Evolutionary conservation across 768 basidiomycete species (phyloP), one percentile per base, ranked within the genome.

Genomic region (Tubosaeta sp.): DNA sequence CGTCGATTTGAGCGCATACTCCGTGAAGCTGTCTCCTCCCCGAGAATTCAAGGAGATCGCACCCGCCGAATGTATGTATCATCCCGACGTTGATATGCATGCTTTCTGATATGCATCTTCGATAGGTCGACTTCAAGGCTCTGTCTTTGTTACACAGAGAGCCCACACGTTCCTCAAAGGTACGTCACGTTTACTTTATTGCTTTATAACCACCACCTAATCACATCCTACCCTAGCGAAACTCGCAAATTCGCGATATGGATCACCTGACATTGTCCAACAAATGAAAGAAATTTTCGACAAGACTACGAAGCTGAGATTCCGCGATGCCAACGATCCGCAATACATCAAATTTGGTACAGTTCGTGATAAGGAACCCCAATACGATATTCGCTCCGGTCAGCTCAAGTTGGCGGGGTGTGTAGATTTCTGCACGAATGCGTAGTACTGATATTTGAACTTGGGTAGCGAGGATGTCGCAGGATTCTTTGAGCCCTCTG

Each of bases 401-500:
- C 68, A 71, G 47, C 60, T 76, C 14, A 68, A 65, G 45, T 51
- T 77, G 29, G 29, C 62, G 1, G 74, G 72, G 75, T 76, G 48
- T 35, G 65, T 32, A 13, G 1, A n/a, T 16, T 5, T 13, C 27
- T 26, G 2, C 1, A 8, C 17, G 14, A 34, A 25, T 25, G 6
- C 11, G 3, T 14, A 6, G 2, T 26, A 12, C 10, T 43, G 10
- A 51, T 2, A 11, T 0, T 45, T 5, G 41, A 12, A 13, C 49
- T 25, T 1, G 22, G 42, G 11, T 47, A 76, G 76, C 3, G 50
- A 58, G 6, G 68, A 72, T 11, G 65, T 79, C 4, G 69, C 66
- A 2, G 53, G 50, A 2, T 73, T 76, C 43, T 81, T 79, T 51
- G 70, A 74, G 38, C 74, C 73, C 0, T 76, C 77, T 0, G 57